Percentiles rank a stretch among this genome's conserved stretches.
Evolutionary conservation across 495 filamentous ascomycete genomes (phyloP).

Genomic region (Talaromyces stipitatus): DNA sequence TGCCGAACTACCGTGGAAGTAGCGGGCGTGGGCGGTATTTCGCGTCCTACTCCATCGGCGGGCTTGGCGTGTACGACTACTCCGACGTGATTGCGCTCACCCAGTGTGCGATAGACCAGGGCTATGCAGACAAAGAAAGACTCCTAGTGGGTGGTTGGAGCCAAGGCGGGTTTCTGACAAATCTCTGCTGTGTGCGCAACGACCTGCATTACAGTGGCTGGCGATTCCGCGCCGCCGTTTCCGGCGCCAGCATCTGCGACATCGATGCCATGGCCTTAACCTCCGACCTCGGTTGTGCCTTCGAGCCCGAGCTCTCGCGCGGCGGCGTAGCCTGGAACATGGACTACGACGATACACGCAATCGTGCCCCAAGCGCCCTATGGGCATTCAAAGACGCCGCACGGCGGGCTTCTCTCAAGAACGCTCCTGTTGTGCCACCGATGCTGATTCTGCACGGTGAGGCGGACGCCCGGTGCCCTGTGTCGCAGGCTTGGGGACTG

Average conservation of each 20-base stretch:
- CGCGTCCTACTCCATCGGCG: constrained; percentile 14
- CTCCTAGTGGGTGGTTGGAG: constrained; percentile 21
- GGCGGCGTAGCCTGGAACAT: constrained; percentile 15
- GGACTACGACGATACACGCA: constrained; percentile 9
- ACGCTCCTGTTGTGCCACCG: constrained; percentile 8
- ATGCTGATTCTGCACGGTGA: constrained; percentile 19
- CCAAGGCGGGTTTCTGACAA: constrained; percentile 23
- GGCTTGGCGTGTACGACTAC: constrained; percentile 19
- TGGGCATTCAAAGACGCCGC: constrained; percentile 12
- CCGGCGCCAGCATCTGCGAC: constrained; percentile 15
- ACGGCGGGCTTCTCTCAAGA: background rate
- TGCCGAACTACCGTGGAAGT: constrained; percentile 24
- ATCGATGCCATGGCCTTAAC: constrained; percentile 17
- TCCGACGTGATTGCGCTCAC: constrained; percentile 20
- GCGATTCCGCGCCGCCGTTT: constrained; percentile 14
- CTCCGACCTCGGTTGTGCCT: constrained; percentile 9
- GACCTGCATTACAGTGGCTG: constrained; percentile 5
- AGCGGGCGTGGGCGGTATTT: constrained; percentile 20
- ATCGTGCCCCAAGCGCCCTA: constrained; percentile 12
- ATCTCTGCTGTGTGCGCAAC: constrained; percentile 12
- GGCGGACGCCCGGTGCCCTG: constrained; percentile 13
- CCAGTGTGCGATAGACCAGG: constrained; percentile 16
- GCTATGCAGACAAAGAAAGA: constrained; percentile 16
- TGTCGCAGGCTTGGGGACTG: constrained; percentile 13
- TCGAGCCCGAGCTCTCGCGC: constrained; percentile 13